Base-by-base conservation (phyloP, 306 rosid genomes). In the Quercus gilva region DNA sequence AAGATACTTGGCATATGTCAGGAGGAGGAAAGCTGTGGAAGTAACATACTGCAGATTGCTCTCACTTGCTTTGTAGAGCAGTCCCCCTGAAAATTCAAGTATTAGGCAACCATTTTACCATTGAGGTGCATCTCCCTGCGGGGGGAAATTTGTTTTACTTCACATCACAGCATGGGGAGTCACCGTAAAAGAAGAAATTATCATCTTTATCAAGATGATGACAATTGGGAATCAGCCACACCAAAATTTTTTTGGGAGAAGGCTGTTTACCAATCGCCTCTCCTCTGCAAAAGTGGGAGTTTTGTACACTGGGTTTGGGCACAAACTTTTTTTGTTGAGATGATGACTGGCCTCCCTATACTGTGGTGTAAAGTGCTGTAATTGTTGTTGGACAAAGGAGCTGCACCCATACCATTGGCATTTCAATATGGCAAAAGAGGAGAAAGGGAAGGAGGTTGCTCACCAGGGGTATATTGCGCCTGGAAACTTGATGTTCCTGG, bases 11-110 rank as follows among this genome's bases (percentile, higher is more conserved):
- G 94, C 90, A 53, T 91, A 94, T 43, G 91, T 82, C 5, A 89
- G 31, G 9, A 92, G 87, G 43, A 91, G 89, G 58, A 94, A 85
- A 5, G 92, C 43, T 2, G 97, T 79, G 26, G 97, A 59, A 18
- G 97, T 92, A 1, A 92, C 98, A 20, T 88, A 94, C 58, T 94
- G 98, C 69, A 94, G 91, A 85, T 94, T 91, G 88, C 90, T 94
- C 59, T 61, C 91, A 68, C 98, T 94, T 71, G 78, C 97, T 74
- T 90, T 92, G 80, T 76, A 90, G 45, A 91, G 73, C 76, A 92
- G 90, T 5, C 97, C 97, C 31, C 97, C 97, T 92, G 88, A 59
- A 72, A 65, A 80, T 33, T 61, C 15, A 15, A 7, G 25, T 37
- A 35, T 78, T 18, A 69, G 67, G n/a, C 52, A 55, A 21, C 29